Conservation (phyloP, 306 rosid species). For the Cyamopsis tetragonoloba region DNA sequence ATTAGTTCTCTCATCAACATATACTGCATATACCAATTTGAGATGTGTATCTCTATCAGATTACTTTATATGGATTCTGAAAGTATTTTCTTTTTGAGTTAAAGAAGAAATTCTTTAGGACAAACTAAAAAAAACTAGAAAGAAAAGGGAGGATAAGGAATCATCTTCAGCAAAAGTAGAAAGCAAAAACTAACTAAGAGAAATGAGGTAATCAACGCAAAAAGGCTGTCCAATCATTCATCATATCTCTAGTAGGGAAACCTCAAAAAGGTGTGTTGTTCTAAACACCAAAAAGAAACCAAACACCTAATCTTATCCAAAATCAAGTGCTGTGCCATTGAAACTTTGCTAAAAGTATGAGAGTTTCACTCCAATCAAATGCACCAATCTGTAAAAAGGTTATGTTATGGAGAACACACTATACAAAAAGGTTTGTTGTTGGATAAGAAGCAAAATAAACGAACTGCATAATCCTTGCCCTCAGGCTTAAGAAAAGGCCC, state of each 20-base stretch:
- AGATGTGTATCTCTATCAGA: background rate
- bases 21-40: background rate
- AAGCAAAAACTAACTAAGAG: background rate
- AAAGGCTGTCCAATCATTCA: background rate
- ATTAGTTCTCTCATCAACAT: background rate
- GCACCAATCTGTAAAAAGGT: background rate
- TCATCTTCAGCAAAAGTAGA: background rate
- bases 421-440: background rate
- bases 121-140: background rate
- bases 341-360: background rate
- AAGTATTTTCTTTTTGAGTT: background rate
- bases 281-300: background rate
- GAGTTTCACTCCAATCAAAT: background rate
- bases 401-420: background rate
- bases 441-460: background rate
- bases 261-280: background rate
- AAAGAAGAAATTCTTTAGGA: background rate
- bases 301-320: background rate
- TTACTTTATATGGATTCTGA: slow-evolving; percentile 13
- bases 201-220: background rate
- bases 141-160: background rate
- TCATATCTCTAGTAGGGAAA: too few species aligned
- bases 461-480: background rate
- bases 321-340: background rate
- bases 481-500: background rate